Percentiles rank a stretch among this genome's conserved stretches.
Evolutionary conservation across 495 filamentous ascomycete species (phyloP).

Genomic region (Glonium stellatum): DNA sequence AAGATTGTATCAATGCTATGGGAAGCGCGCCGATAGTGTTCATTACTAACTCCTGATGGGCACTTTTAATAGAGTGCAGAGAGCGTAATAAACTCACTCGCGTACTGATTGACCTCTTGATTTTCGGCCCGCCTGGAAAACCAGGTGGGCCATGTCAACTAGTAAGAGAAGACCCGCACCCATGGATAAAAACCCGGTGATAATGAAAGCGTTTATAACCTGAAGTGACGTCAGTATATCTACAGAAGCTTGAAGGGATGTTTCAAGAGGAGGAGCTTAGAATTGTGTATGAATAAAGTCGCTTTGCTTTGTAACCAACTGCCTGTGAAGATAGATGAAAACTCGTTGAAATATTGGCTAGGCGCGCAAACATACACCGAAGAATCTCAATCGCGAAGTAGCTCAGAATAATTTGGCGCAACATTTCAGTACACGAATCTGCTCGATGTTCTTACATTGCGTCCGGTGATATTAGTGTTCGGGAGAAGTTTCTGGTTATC

Average conservation of each 20-base stretch:
- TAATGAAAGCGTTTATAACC: conserved; percentile 11
- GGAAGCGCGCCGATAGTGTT: not conserved
- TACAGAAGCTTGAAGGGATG: no score
- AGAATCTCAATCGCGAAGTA: no score
- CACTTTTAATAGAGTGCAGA: not conserved
- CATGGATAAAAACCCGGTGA: not conserved
- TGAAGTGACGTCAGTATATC: not conserved
- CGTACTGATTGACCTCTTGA: conserved; percentile 1
- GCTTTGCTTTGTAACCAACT: no score
- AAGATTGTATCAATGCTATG: conserved; percentile 9
- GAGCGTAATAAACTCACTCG: not conserved
- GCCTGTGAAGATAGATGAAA: no score
- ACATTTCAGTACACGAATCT: not conserved
- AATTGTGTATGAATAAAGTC: no score
- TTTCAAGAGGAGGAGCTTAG: no score
- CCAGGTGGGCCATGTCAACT: conserved; percentile 6
- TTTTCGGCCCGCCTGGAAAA: not conserved
- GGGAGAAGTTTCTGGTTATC: conserved; percentile 6
- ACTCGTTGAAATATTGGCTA: no score
- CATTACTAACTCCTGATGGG: not conserved
- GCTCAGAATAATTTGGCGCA: no score
- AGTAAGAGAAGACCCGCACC: conserved; percentile 1
- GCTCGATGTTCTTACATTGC: not conserved
- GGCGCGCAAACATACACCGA: no score
- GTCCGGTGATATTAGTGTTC: conserved; percentile 6